phyloP scores from a whole-genome alignment of 169 alveolate species.

The Cryptosporidium sp. region DNA sequence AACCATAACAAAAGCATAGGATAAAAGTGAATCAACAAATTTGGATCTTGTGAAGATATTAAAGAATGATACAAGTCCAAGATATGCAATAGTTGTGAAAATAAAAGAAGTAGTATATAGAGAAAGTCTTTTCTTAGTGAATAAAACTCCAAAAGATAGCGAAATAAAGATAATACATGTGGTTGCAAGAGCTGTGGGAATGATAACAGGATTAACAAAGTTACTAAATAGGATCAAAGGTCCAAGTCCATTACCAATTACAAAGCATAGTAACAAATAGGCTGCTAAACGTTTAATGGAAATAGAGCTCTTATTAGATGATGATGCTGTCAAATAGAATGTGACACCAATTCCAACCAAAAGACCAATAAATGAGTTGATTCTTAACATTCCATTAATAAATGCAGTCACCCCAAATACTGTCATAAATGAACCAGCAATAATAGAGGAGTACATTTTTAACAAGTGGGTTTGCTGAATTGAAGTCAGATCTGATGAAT shows the following conservation, averaged over 20 bases:
- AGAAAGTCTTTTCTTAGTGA: conserved; percentile 60
- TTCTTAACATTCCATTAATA: conserved; percentile 32
- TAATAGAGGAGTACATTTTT: conserved; percentile 60
- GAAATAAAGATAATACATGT: conserved; percentile 53
- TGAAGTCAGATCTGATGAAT: conserved; percentile 20
- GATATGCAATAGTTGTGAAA: conserved; percentile 51
- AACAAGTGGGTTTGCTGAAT: conserved; percentile 47
- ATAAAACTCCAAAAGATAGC: conserved; percentile 47
- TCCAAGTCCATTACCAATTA: conserved; percentile 60
- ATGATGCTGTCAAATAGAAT: conserved; percentile 26
- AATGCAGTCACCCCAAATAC: conserved; percentile 54
- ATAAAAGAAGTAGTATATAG: conserved; percentile 37
- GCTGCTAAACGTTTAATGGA: conserved; percentile 40
- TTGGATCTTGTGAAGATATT: conserved; percentile 60
- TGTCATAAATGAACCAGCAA: conserved; percentile 53
- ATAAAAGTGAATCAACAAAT: conserved; percentile 37
- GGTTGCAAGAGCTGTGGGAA: conserved; percentile 66
- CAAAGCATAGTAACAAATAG: conserved; percentile 36
- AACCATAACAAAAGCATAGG: conserved; percentile 53
- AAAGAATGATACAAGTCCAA: conserved; percentile 68
- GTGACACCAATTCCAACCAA: conserved; percentile 40
- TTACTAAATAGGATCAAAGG: conserved; percentile 57
- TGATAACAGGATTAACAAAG: conserved; percentile 45
- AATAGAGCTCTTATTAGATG: conserved; percentile 12
- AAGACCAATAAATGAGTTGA: conserved; percentile 22